Conservation (phyloP, 148 eudicot genomes). For the Camellia japonica region DNA sequence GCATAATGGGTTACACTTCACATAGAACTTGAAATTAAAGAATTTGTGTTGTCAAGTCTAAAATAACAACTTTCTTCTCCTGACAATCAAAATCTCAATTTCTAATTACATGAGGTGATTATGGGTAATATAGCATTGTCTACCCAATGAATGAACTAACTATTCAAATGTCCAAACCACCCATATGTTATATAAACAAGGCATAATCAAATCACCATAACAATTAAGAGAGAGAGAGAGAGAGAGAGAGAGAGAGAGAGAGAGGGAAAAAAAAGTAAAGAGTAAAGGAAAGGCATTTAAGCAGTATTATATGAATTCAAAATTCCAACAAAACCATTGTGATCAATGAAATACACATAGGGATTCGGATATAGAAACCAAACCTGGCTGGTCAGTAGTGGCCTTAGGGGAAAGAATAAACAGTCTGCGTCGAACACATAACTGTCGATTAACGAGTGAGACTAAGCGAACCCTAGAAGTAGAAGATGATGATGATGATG, state of each 20-base stretch:
- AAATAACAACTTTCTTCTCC: too few relatives aligned
- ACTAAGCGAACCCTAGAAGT: conserved; percentile 34
- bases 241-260: not conserved
- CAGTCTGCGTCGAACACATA: conserved; percentile 31
- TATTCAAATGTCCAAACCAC: too few relatives aligned
- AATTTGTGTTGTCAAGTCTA: too few relatives aligned
- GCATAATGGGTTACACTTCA: too few relatives aligned
- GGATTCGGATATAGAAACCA: not conserved
- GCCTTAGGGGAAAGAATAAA: conserved; percentile 55
- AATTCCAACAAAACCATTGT: not conserved
- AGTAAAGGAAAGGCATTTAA: not conserved
- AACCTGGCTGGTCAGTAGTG: conserved; percentile 78
- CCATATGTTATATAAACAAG: too few relatives aligned
- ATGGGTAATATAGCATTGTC: too few relatives aligned
- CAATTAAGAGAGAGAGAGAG: not conserved
- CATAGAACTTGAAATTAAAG: too few relatives aligned
- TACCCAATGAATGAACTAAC: too few relatives aligned
- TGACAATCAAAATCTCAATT: too few relatives aligned
- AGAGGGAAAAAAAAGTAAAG: too few relatives aligned
- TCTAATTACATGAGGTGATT: too few relatives aligned
- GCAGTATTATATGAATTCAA: not conserved
- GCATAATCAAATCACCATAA: not conserved
- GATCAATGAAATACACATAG: not conserved
- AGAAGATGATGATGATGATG: conserved; percentile 12
- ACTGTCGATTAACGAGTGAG: conserved; percentile 29